phyloP scores from a whole-genome alignment of 2,329 filamentous ascomycete genomes.

The Venturia oleaginea region DNA sequence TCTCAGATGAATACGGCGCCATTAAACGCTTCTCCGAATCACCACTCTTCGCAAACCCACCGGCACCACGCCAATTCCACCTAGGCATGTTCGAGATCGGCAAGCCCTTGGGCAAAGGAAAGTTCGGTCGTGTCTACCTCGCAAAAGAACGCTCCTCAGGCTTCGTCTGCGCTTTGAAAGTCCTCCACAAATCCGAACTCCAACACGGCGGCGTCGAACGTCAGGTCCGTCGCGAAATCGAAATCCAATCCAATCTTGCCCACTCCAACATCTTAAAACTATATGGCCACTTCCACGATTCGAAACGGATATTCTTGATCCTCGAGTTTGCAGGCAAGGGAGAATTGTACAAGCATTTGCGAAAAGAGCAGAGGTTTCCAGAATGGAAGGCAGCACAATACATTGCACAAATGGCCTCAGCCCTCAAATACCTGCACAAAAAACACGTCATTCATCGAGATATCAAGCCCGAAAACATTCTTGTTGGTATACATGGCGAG shows the following conservation, averaged over 20 bases:
- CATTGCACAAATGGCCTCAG: constrained; percentile 83
- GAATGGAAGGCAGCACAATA: constrained; percentile 84
- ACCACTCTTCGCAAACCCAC: constrained; percentile 25
- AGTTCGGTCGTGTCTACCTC: constrained; percentile 79
- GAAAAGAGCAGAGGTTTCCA: constrained; percentile 68
- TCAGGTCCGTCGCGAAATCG: constrained; percentile 78
- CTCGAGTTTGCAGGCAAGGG: constrained; percentile 80
- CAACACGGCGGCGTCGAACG: constrained; percentile 76
- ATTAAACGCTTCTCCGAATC: constrained; percentile 44
- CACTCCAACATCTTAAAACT: constrained; percentile 79
- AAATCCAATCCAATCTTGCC: constrained; percentile 79
- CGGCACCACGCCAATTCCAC: constrained; percentile 54
- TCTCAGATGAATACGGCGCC: constrained; percentile 25
- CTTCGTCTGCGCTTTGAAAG: constrained; percentile 81
- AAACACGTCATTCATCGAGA: constrained; percentile 97
- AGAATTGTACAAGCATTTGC: constrained; percentile 79
- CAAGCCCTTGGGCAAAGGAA: constrained; percentile 75
- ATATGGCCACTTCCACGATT: constrained; percentile 83
- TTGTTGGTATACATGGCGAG: constrained; percentile 92
- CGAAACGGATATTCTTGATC: constrained; percentile 78
- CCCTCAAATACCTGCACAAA: constrained; percentile 81
- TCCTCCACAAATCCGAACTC: constrained; percentile 75
- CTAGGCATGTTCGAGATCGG: constrained; percentile 93
- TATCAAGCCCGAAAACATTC: constrained; percentile 96
- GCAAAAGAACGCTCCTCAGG: constrained; percentile 69